Conservation (phyloP, 345 rosid genomes). For the Schrenkiella parvula region DNA sequence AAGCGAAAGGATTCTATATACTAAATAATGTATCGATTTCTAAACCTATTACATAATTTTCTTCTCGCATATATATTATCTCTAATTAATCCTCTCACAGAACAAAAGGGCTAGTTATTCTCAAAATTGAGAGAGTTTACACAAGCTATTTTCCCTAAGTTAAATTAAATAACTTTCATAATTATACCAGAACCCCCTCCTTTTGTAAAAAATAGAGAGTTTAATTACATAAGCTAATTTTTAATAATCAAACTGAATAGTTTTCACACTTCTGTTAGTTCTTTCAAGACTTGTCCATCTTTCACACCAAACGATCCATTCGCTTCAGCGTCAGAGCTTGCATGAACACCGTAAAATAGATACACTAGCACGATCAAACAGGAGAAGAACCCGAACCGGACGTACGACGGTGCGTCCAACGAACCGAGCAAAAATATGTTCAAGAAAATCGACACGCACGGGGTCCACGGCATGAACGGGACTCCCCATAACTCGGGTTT, state of each 20-base stretch:
- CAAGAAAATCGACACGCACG: conserved; percentile 71
- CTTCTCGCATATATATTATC: background rate
- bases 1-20: background rate
- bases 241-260: background rate
- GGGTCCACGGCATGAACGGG: conserved; percentile 92
- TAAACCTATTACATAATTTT: background rate
- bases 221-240: conserved; percentile 9
- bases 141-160: background rate
- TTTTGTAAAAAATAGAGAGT: conserved; percentile 15
- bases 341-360: conserved; percentile 81
- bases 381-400: conserved; percentile 69
- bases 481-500: conserved; percentile 90
- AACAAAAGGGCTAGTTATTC: background rate
- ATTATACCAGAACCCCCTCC: background rate
- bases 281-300: conserved; percentile 40
- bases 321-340: conserved; percentile 77
- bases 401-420: conserved; percentile 61
- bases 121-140: background rate
- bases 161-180: background rate
- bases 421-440: conserved; percentile 79
- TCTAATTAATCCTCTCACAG: background rate
- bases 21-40: background rate
- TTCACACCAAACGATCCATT: conserved; percentile 40
- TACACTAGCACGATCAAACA: conserved; percentile 58
- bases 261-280: conserved; percentile 47